These are phyloP conservation scores for Erysimum cheiri DNA, from an alignment of 441 rosid species.

Conservation along the genomic window DNA sequence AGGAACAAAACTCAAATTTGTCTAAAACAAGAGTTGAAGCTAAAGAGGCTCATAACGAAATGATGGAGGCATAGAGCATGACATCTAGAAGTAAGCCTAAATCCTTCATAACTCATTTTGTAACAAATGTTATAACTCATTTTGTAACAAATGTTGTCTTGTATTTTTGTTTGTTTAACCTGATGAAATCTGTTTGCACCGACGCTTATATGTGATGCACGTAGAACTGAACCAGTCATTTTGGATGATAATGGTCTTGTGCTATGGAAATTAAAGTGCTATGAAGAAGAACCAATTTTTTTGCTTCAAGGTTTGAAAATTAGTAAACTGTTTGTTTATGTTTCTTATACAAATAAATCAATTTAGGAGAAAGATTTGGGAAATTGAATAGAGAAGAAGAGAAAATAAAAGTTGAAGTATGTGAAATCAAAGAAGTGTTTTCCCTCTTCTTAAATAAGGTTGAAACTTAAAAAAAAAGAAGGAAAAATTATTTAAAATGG, in stretches of 20 bases:
- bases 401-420: too few species aligned
- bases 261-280: slow-evolving; percentile 71
- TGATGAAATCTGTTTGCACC: slow-evolving; percentile 43
- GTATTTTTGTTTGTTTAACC: neutral
- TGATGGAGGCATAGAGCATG: slow-evolving; percentile 56
- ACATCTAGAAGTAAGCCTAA: slow-evolving; percentile 52
- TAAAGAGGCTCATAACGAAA: slow-evolving; percentile 62
- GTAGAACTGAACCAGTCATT: slow-evolving; percentile 67
- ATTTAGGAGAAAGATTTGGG: too few species aligned
- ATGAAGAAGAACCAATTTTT: slow-evolving; percentile 47
- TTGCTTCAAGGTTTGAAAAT: slow-evolving; percentile 71
- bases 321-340: neutral
- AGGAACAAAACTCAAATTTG: slow-evolving; percentile 61
- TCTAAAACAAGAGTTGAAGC: slow-evolving; percentile 62
- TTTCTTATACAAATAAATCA: neutral
- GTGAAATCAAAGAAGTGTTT: too few species aligned
- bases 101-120: neutral
- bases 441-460: too few species aligned
- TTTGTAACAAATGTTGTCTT: neutral
- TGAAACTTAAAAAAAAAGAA: too few species aligned
- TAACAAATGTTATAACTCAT: neutral
- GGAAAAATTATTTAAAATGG: too few species aligned
- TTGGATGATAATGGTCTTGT: slow-evolving; percentile 53
- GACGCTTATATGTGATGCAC: slow-evolving; percentile 65
- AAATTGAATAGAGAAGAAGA: too few species aligned